These are phyloP conservation scores for Astrothelium macrocarpum DNA, from an alignment of 495 filamentous ascomycete genomes.

Conservation along the genomic window DNA sequence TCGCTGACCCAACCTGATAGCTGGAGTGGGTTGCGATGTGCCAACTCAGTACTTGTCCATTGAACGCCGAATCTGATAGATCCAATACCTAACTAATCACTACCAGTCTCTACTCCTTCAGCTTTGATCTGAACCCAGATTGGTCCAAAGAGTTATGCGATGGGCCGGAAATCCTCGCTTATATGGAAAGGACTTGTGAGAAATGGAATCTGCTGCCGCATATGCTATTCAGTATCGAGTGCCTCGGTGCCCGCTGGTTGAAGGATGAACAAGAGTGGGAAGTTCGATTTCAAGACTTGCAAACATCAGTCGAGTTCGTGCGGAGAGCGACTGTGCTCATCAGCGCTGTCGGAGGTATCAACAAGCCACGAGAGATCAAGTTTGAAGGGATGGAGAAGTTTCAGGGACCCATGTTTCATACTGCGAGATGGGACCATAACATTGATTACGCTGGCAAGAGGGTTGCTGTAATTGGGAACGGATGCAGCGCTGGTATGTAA, in stretches of 20 bases:
- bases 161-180: conserved; percentile 21
- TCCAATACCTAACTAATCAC: no score
- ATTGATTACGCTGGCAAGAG: conserved; percentile 42
- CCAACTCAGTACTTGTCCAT: conserved; percentile 11
- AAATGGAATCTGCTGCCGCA: conserved; percentile 29
- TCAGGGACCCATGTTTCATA: conserved; percentile 47
- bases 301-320: conserved; percentile 19
- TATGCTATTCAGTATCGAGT: conserved; percentile 20
- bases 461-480: conserved; percentile 53
- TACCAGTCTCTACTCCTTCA: conserved; percentile 27
- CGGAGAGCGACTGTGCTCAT: conserved; percentile 21
- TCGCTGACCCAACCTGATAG: background rate
- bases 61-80: no score
- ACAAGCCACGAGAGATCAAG: conserved; percentile 9
- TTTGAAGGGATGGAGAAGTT: conserved; percentile 47
- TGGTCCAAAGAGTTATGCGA: conserved; percentile 28
- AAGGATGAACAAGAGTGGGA: conserved; percentile 22
- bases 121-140: conserved; percentile 28
- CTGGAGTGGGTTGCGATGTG: conserved; percentile 22
- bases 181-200: conserved; percentile 31
- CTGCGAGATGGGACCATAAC: conserved; percentile 45
- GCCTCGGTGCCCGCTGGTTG: conserved; percentile 25
- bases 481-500: conserved; percentile 37
- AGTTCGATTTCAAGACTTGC: conserved; percentile 21
- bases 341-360: conserved; percentile 22